Evolutionary conservation across 1,284 basidiomycete species (phyloP).

Genomic region (Pterulicium gracile): DNA sequence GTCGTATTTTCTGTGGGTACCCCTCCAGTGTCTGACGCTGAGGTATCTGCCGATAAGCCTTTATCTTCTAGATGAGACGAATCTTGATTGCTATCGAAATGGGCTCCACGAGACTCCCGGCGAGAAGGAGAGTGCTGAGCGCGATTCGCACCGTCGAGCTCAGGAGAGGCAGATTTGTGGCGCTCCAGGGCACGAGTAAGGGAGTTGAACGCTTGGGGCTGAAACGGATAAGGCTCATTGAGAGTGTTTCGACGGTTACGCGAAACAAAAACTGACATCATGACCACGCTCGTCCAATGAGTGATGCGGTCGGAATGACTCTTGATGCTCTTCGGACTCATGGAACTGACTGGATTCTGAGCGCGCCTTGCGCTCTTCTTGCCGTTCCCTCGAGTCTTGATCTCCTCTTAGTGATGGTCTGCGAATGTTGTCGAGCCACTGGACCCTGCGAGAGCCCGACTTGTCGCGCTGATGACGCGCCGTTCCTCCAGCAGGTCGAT

Average conservation of each 20-base stretch:
- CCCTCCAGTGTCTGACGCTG: constrained; percentile 9
- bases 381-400: too few relatives aligned
- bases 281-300: constrained; percentile 35
- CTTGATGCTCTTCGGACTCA: too few relatives aligned
- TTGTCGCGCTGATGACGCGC: constrained; percentile 19
- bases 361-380: too few relatives aligned
- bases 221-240: not conserved
- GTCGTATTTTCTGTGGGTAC: constrained; percentile 12
- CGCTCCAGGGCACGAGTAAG: constrained; percentile 24
- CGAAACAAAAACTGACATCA: constrained; percentile 25
- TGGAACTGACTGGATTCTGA: too few relatives aligned
- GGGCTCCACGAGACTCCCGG: constrained; percentile 3
- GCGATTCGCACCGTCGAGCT: constrained; percentile 2
- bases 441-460: constrained; percentile 37
- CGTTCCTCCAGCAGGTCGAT: constrained; percentile 19
- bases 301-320: constrained; percentile 18
- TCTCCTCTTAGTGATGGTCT: not conserved
- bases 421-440: constrained; percentile 25
- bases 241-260: not conserved
- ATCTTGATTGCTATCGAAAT: not conserved
- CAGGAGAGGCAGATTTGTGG: constrained; percentile 10
- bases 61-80: too few relatives aligned
- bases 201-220: constrained; percentile 41
- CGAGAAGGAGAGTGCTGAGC: constrained; percentile 10
- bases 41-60: not conserved